phyloP scores from a whole-genome alignment of 2,329 filamentous ascomycete genomes.

The Cucurbitaria berberidis region DNA sequence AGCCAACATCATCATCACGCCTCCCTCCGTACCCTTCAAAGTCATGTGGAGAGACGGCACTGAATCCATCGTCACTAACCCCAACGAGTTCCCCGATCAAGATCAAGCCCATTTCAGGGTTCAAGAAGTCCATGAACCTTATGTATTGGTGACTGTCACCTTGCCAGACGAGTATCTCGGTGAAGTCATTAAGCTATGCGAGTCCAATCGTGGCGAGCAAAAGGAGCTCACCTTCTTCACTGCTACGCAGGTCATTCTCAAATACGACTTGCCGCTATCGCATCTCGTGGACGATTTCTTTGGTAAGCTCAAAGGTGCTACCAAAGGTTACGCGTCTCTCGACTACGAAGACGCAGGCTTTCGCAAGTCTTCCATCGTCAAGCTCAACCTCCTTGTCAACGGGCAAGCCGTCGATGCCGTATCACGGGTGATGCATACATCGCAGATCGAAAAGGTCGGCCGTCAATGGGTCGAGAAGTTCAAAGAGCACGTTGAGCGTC shows the following conservation, averaged over 20 bases:
- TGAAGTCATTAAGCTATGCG: constrained; percentile 92
- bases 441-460: constrained; percentile 80
- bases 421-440: constrained; percentile 83
- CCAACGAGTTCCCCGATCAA: constrained; percentile 83
- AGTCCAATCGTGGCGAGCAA: constrained; percentile 86
- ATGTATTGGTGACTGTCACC: constrained; percentile 83
- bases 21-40: constrained; percentile 92
- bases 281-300: constrained; percentile 97
- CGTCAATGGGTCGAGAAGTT: constrained; percentile 92
- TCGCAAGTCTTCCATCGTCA: constrained; percentile 78
- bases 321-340: constrained; percentile 92
- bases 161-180: constrained; percentile 94
- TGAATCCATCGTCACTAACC: constrained; percentile 81
- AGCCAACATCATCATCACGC: constrained; percentile 93
- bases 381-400: constrained; percentile 92
- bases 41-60: constrained; percentile 78
- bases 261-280: constrained; percentile 86
- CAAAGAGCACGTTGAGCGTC: constrained; percentile 93
- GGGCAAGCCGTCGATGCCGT: constrained; percentile 93
- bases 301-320: constrained; percentile 90
- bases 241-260: constrained; percentile 88
- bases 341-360: constrained; percentile 97
- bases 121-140: constrained; percentile 71
- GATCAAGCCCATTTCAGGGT: constrained; percentile 62
- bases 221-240: constrained; percentile 90